Conservation (phyloP, 345 rosid species). For the Ceriops tagal region DNA sequence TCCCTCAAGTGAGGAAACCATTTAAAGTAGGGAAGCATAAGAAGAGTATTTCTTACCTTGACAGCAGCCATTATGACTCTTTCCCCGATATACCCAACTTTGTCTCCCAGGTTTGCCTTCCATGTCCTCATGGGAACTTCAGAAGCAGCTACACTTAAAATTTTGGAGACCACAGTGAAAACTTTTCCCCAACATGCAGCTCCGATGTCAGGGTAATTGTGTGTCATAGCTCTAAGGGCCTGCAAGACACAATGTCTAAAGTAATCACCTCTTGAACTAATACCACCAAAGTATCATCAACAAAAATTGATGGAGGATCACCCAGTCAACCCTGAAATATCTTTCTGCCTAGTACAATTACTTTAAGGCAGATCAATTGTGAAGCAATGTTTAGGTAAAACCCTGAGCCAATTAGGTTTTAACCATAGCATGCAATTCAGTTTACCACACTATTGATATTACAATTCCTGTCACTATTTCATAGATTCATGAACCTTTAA, state of each 20-base stretch:
- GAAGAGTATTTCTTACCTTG: constrained; percentile 44
- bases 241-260: constrained; percentile 26
- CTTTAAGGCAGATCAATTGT: neutral
- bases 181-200: constrained; percentile 59
- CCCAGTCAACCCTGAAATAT: neutral
- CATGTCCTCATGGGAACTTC: constrained; percentile 48
- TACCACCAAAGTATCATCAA: neutral
- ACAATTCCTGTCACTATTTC: neutral
- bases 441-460: neutral
- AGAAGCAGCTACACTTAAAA: constrained; percentile 38
- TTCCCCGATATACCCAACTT: constrained; percentile 55
- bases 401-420: neutral
- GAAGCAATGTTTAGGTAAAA: neutral
- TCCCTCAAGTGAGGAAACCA: neutral
- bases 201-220: constrained; percentile 68
- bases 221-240: constrained; percentile 81
- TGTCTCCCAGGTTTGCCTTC: constrained; percentile 49
- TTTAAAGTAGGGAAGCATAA: neutral
- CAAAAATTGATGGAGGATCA: neutral
- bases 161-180: constrained; percentile 47
- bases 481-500: neutral
- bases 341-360: neutral
- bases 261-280: neutral
- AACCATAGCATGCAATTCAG: neutral
- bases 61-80: constrained; percentile 67